phyloP scores from a whole-genome alignment of 2,329 filamentous ascomycete species.

The Cercospora sp. region DNA sequence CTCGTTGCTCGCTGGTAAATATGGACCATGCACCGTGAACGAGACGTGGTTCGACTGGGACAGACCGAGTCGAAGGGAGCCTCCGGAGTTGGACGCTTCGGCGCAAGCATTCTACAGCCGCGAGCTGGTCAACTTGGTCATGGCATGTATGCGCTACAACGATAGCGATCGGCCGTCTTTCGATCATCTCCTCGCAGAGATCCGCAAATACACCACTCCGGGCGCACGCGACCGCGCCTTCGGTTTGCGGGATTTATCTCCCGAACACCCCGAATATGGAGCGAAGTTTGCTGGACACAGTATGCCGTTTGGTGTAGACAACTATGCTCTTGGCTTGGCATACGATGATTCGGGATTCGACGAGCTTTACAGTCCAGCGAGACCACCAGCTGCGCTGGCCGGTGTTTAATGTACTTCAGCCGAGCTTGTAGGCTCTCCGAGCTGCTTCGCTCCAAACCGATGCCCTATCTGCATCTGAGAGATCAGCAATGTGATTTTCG shows the following conservation, averaged over 20 bases:
- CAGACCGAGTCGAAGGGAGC: neutral
- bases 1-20: conserved; percentile 6
- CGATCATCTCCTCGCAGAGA: conserved; percentile 3
- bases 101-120: conserved; percentile 10
- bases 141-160: conserved; percentile 7
- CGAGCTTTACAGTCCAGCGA: neutral
- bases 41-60: neutral
- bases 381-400: neutral
- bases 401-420: conserved; percentile 13
- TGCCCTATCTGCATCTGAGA: conserved; percentile 62
- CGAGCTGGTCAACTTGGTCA: conserved; percentile 7
- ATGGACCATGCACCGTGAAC: neutral
- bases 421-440: conserved; percentile 63
- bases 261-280: neutral
- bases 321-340: conserved; percentile 4
- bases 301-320: neutral
- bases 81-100: neutral
- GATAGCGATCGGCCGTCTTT: conserved; percentile 14
- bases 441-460: conserved; percentile 74
- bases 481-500: conserved; percentile 39
- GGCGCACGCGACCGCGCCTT: neutral
- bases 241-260: neutral
- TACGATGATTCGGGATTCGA: conserved; percentile 1
- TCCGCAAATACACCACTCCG: neutral
- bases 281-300: neutral